A percentile compares a stretch with the other conserved stretches of the same genome.
Conservation (phyloP, 2,329 filamentous ascomycete genomes). For the Monilinia fructigena region DNA sequence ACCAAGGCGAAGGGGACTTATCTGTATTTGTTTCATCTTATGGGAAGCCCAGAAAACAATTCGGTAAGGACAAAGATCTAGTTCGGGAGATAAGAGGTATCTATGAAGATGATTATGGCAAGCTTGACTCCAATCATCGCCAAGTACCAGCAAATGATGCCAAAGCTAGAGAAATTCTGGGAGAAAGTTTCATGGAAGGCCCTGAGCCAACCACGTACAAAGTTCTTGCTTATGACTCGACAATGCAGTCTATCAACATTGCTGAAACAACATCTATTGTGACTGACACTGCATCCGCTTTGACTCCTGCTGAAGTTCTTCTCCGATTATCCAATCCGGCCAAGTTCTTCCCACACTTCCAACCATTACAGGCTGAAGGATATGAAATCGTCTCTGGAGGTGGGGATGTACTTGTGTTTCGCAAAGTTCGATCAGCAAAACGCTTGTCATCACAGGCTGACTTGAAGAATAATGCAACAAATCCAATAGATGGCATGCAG, state of each 20-base stretch:
- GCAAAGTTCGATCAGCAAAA: conserved; percentile 50
- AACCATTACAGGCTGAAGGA: conserved; percentile 56
- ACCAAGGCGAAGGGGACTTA: conserved; percentile 27
- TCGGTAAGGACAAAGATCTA: conserved; percentile 38
- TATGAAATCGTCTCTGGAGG: conserved; percentile 66
- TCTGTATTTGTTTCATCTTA: conserved; percentile 26
- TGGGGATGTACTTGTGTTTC: conserved; percentile 64
- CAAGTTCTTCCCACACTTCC: conserved; percentile 65
- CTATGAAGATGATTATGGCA: conserved; percentile 46
- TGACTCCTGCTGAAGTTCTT: conserved; percentile 60
- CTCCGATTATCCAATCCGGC: conserved; percentile 60
- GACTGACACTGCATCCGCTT: conserved; percentile 47
- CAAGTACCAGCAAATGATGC: conserved; percentile 28
- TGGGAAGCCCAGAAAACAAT: conserved; percentile 19
- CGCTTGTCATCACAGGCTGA: conserved; percentile 27
- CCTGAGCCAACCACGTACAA: conserved; percentile 52
- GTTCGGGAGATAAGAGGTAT: conserved; percentile 43
- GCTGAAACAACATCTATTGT: conserved; percentile 61
- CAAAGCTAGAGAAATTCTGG: not conserved
- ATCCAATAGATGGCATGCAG: conserved; percentile 54
- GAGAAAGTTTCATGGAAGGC: not conserved
- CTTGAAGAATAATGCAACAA: conserved; percentile 38
- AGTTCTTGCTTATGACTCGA: conserved; percentile 64
- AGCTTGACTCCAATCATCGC: conserved; percentile 40
- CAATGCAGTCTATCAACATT: conserved; percentile 54